Evolutionary conservation across 129 eudicot genomes (phyloP).

Genomic region (Escallonia rubra): DNA sequence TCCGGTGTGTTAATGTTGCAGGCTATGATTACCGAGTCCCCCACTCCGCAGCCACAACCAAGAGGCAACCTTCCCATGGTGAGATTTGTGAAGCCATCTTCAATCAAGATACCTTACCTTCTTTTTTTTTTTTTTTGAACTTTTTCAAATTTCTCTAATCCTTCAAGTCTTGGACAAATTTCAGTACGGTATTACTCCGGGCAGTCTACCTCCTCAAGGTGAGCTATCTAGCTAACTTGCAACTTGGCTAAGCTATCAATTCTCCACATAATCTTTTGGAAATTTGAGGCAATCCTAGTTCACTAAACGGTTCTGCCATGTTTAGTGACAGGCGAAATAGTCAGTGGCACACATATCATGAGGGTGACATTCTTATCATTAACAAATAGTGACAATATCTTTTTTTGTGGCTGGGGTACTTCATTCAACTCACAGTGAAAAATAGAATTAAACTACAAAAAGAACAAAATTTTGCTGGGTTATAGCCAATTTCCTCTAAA

Average conservation of each 20-base stretch:
- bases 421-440: too few relatives aligned
- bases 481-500: too few relatives aligned
- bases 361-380: too few relatives aligned
- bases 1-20: conserved; percentile 11
- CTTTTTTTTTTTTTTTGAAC: too few relatives aligned
- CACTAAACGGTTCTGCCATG: neutral
- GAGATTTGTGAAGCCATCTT: neutral
- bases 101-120: too few relatives aligned
- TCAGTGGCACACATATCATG: neutral
- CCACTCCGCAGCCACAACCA: conserved; percentile 49
- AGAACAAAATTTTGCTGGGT: too few relatives aligned
- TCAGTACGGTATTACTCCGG: conserved; percentile 42
- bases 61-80: conserved; percentile 40
- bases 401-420: too few relatives aligned
- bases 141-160: neutral
- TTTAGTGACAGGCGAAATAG: too few relatives aligned
- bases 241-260: neutral
- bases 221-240: neutral
- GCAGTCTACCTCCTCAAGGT: conserved; percentile 55
- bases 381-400: too few relatives aligned
- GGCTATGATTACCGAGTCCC: conserved; percentile 34
- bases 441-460: too few relatives aligned
- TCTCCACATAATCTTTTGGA: neutral
- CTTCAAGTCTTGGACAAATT: neutral
- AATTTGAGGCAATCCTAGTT: neutral